Evolutionary conservation across 2,329 filamentous ascomycete genomes (phyloP), one percentile per base, ranked within the genome.

Genomic region (Calonectria pteridis): DNA sequence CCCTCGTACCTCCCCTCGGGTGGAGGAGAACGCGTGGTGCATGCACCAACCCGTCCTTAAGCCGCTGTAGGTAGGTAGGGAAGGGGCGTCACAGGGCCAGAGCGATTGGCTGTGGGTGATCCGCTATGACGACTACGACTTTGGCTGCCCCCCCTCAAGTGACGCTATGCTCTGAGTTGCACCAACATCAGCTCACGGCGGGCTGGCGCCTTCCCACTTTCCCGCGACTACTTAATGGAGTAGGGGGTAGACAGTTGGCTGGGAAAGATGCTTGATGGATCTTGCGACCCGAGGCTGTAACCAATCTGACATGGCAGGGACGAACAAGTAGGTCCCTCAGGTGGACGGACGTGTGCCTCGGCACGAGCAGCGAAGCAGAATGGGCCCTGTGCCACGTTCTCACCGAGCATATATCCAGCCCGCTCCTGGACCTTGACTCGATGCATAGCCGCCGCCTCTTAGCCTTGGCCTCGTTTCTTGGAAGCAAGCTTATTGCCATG

Each of bases 51-150:
- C 73, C 73, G 72, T 73, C 73, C 73, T 73, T 35, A 72, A 75
- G 58, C 51, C 73, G 50, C 53, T 43, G 59, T 69, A 59, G 71
- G 70, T 70, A 75, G 75, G 59, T 69, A 59, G 71, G 70, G 72
- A 75, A 76, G 66, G 62, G 75, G 73, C 75, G 65, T 69, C 63
- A 69, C 46, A 59, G 53, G 29, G 43, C 53, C 53, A 43, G 49
- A 26, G 5, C 76, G 62, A 80, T 79, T 80, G 77, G 78, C 26
- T 68, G 40, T 63, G 31, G 31, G n/a, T 23, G 64, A 53, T 66
- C 72, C 62, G 49, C 20, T 65, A 77, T 80, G 78, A 80, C 78
- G 78, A 77, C 74, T 33, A 73, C 59, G 76, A 74, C 72, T 76
- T 73, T 65, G 64, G 49, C 7, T 67, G 63, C 63, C 46, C 43